Conservation (phyloP, 306 rosid genomes). For the Parietaria judaica region DNA sequence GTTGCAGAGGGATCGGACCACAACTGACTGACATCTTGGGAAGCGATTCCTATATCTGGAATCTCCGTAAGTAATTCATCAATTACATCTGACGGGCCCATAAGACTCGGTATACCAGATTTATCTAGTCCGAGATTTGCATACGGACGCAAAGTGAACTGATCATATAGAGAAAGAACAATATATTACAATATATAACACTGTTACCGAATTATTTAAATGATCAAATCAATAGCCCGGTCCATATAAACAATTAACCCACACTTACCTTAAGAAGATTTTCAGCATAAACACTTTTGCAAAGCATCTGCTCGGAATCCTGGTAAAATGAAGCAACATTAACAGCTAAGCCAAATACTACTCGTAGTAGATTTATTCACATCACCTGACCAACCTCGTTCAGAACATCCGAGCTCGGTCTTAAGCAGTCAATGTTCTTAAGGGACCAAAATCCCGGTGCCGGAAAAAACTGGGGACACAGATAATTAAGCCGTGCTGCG, state of each 20-base stretch:
- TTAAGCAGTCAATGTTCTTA: constrained; percentile 31
- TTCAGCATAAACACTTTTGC: constrained; percentile 52
- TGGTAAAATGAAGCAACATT: constrained; percentile 31
- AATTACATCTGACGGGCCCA: constrained; percentile 43
- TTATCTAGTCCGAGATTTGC: constrained; percentile 72
- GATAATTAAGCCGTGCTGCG: constrained; percentile 65
- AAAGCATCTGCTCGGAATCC: constrained; percentile 39
- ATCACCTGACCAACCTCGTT: constrained; percentile 63
- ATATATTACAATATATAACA: neutral
- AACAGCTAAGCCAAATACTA: constrained; percentile 1
- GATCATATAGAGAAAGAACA: constrained; percentile 16
- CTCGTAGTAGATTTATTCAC: constrained; percentile 13
- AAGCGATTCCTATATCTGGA: constrained; percentile 75
- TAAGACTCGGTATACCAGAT: constrained; percentile 51
- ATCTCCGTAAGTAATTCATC: constrained; percentile 57
- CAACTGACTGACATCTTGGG: constrained; percentile 52
- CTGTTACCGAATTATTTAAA: neutral
- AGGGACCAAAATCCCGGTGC: constrained; percentile 77
- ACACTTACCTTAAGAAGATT: constrained; percentile 84
- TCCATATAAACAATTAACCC: constrained; percentile 14
- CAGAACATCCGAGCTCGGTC: constrained; percentile 34
- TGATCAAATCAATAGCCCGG: neutral
- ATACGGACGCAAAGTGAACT: constrained; percentile 85
- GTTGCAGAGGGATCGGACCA: constrained; percentile 37
- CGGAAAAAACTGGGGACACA: constrained; percentile 93